Evolutionary conservation across 2,329 filamentous ascomycete genomes (phyloP).

Genomic region (Calonectria honghensis): DNA sequence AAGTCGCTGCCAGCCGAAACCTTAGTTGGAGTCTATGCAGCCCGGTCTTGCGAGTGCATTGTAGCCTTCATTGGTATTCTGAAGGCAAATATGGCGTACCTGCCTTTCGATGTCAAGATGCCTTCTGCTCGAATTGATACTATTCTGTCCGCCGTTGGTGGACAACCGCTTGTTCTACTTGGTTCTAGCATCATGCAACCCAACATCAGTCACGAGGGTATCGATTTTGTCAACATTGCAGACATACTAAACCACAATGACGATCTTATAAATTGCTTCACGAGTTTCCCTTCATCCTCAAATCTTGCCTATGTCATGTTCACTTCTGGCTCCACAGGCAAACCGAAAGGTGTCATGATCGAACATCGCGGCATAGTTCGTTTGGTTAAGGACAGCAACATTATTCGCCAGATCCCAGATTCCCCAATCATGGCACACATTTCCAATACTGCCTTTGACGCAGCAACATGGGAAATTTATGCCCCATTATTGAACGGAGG

Average conservation of each 20-base stretch:
- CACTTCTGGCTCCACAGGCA: not conserved
- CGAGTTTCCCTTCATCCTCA: not conserved
- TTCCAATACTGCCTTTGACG: not conserved
- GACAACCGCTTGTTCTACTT: conserved; percentile 28
- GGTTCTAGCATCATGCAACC: conserved; percentile 7
- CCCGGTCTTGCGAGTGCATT: conserved; percentile 39
- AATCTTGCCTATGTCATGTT: not conserved
- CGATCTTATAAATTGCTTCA: not conserved
- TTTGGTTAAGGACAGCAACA: not conserved
- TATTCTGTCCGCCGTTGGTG: conserved; percentile 30
- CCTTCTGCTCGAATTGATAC: conserved; percentile 36
- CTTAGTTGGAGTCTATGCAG: conserved; percentile 35
- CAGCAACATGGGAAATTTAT: not conserved
- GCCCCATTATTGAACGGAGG: not conserved
- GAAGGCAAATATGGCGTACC: conserved; percentile 46
- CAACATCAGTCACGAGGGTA: not conserved
- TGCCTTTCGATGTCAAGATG: conserved; percentile 44
- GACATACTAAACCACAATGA: not conserved
- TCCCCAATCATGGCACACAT: not conserved
- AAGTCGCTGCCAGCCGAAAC: conserved; percentile 19
- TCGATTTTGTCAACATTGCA: conserved; percentile 20
- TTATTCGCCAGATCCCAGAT: too few species aligned
- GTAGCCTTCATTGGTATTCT: conserved; percentile 42
- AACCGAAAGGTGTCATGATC: not conserved
- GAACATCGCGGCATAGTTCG: not conserved